Evolutionary conservation across 2,329 filamentous ascomycete species (phyloP).

Genomic region (Colletotrichum scovillei): DNA sequence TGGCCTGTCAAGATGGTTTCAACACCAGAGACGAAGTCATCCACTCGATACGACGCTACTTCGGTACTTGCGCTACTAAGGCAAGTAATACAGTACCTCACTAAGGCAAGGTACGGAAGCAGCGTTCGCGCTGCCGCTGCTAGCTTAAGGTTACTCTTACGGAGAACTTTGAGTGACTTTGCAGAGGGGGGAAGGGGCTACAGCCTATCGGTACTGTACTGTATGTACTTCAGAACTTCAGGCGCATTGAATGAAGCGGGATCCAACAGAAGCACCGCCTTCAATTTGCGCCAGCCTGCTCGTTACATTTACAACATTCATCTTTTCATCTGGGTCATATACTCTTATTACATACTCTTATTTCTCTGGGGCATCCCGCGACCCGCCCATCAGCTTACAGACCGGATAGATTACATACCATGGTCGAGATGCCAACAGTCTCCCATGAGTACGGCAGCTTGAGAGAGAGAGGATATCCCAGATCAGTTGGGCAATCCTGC

Average conservation of each 20-base stretch:
- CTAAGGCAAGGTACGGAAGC: slow-evolving; percentile 34
- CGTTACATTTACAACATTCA: neutral
- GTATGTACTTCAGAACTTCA: neutral
- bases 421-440: neutral
- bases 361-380: slow-evolving; percentile 14
- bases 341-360: neutral
- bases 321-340: neutral
- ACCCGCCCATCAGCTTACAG: slow-evolving; percentile 13
- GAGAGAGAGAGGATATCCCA: neutral
- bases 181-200: neutral
- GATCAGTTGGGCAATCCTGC: neutral
- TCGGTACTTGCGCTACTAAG: neutral
- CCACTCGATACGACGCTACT: neutral
- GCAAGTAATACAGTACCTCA: slow-evolving; percentile 11
- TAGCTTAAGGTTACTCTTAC: slow-evolving; percentile 17
- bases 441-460: neutral
- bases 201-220: neutral
- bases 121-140: slow-evolving; percentile 20
- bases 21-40: neutral
- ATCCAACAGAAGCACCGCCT: neutral
- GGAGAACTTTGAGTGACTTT: neutral
- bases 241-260: neutral
- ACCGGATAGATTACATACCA: neutral
- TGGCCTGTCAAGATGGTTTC: neutral
- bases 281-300: neutral